Percentiles rank a stretch among this genome's conserved stretches.
These are phyloP conservation scores for Irpex sp. DNA, from an alignment of 1,284 basidiomycete species.

Conservation along the genomic window DNA sequence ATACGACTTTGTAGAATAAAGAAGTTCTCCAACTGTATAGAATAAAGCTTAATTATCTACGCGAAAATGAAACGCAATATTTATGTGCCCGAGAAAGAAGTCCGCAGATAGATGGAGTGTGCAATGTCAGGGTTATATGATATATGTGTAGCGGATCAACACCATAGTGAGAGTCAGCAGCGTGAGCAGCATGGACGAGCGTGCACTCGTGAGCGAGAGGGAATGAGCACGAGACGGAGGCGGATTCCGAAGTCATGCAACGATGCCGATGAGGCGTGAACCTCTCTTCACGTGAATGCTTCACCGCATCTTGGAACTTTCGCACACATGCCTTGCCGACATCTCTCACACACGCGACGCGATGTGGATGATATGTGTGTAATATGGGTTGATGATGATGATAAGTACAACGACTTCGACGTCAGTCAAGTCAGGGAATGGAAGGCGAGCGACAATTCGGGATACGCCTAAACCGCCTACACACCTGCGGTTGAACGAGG, in stretches of 20 bases:
- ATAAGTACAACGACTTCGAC: constrained; percentile 1
- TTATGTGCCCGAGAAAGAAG: neutral
- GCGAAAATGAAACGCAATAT: neutral
- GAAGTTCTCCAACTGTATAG: neutral
- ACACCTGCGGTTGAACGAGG: constrained; percentile 1
- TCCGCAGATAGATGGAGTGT: neutral
- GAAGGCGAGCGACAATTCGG: neutral
- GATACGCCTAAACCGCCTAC: neutral
- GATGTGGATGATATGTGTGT: neutral
- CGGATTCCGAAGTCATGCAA: too few species aligned
- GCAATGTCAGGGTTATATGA: too few species aligned
- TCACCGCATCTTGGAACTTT: too few species aligned
- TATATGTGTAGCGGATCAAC: too few species aligned
- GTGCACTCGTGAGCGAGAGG: too few species aligned
- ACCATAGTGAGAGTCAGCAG: too few species aligned
- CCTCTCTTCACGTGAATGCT: too few species aligned
- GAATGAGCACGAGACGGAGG: too few species aligned
- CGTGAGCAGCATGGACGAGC: too few species aligned
- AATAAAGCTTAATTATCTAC: neutral
- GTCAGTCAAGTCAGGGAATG: neutral
- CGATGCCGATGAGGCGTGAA: too few species aligned
- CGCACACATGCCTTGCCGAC: too few species aligned
- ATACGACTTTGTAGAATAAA: neutral
- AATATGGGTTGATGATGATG: neutral
- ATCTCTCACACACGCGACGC: neutral